phyloP scores from a whole-genome alignment of 352 stramenopile genomes.

The Lagenidium giganteum region DNA sequence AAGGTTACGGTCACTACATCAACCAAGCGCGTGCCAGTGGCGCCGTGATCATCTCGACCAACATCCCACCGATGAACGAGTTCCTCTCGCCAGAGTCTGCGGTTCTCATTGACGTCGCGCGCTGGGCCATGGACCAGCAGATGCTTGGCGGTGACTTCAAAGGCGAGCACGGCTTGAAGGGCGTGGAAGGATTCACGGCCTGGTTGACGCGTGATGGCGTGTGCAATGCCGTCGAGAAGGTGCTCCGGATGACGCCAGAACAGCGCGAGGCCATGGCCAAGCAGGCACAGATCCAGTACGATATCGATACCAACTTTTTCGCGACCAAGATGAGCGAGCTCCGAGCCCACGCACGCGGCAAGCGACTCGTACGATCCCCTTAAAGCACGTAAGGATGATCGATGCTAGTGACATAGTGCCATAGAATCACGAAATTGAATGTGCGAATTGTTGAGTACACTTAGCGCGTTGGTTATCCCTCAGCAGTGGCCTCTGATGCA shows the following conservation, averaged over 20 bases:
- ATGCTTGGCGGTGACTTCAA: conserved; percentile 44
- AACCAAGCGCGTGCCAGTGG: conserved; percentile 53
- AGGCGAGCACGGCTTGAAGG: conserved; percentile 37
- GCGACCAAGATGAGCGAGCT: conserved; percentile 53
- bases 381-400: too few species aligned
- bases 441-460: too few species aligned
- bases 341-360: too few species aligned
- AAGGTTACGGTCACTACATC: conserved; percentile 71
- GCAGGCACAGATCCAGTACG: conserved; percentile 47
- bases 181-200: conserved; percentile 36
- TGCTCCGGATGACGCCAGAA: conserved; percentile 38
- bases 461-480: too few species aligned
- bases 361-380: too few species aligned
- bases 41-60: conserved; percentile 40
- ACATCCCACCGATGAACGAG: conserved; percentile 64
- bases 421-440: too few species aligned
- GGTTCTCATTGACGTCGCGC: conserved; percentile 32
- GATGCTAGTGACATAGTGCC: too few species aligned
- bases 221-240: conserved; percentile 44
- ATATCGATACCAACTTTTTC: conserved; percentile 64
- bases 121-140: conserved; percentile 28
- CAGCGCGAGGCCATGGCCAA: conserved; percentile 36
- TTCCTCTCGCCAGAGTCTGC: conserved; percentile 36
- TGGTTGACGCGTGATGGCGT: conserved; percentile 28
- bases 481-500: too few species aligned